Evolutionary conservation across 106 monocot genomes (phyloP).

Genomic region (Platanthera zijinensis): DNA sequence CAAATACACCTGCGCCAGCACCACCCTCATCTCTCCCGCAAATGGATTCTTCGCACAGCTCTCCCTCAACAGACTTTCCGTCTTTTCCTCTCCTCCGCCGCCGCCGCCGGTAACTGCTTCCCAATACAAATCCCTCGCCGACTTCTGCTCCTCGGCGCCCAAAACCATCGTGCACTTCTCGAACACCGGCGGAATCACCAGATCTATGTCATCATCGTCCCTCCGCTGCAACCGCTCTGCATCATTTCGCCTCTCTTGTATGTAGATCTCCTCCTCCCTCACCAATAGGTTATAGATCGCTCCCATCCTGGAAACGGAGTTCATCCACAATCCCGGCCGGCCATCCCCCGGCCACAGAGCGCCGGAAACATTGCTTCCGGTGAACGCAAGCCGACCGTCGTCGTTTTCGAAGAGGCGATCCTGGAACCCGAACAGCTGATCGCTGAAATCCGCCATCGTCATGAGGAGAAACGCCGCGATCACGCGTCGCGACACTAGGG

Average conservation of each 20-base stretch:
- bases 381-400: conserved; percentile 53
- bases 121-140: conserved; percentile 73
- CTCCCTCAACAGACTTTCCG: conserved; percentile 39
- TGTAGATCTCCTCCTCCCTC: conserved; percentile 62
- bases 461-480: conserved; percentile 54
- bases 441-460: conserved; percentile 89
- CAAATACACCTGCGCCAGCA: conserved; percentile 57
- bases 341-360: conserved; percentile 72
- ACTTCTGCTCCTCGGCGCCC: conserved; percentile 42
- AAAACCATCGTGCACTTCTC: conserved; percentile 58
- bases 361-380: conserved; percentile 23
- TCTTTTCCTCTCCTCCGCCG: conserved; percentile 14
- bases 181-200: conserved; percentile 78
- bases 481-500: conserved; percentile 47
- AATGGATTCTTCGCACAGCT: conserved; percentile 61
- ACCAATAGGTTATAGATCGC: conserved; percentile 58
- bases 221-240: neutral
- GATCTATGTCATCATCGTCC: conserved; percentile 56
- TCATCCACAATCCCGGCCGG: conserved; percentile 70
- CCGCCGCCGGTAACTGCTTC: conserved; percentile 32
- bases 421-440: conserved; percentile 68
- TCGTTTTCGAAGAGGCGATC: conserved; percentile 63
- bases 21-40: conserved; percentile 52
- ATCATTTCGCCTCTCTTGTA: conserved; percentile 17
- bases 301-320: conserved; percentile 68